Evolutionary conservation across 805 yeast species (phyloP), one percentile per base, ranked within the genome.

Genomic region (Starmerella asiatica): DNA sequence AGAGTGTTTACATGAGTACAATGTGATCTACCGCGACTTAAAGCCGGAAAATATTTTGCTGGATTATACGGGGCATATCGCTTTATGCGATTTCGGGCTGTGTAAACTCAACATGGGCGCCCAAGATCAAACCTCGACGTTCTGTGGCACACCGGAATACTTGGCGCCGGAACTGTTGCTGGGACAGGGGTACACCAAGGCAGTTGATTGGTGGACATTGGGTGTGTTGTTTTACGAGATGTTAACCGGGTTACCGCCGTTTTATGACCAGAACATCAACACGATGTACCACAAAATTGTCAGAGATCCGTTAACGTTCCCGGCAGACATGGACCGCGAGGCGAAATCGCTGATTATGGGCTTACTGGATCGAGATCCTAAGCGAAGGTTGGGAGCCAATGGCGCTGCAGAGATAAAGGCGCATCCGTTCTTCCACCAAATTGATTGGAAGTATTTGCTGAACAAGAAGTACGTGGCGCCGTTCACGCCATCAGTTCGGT

Each of bases 141-240:
- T 91, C 58, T 91, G 98, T 62, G 98, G 98, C 30, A 91, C 98
- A 0, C 97, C 97, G 0, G 97, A 91, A 61, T 91, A 91, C 60
- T 67, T 91, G 50, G 95, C 97, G 1, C 98, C 98, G 1, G 98
- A 91, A 61, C 66, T 91, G 50, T 65, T 91, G 36, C 65, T 85
- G 52, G 91, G 93, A 36, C 85, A 82, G 57, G 97, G 97, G 1
- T 91, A 91, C 60, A 85, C 97, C 2, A 76, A 94, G 58, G 79
- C 80, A 8, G 97, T 91, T 18, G 98, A 91, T 61, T 91, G 95
- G 88, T 91, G 98, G 98, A 91, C 98, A 1, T 67, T 91, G 51
- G 98, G 98, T 31, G 86, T 88, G 15, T 67, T 91, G 39, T 65
- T 91, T 33, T 91, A 84, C 58, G 98, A 88, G 56, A 91, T 91